Base-by-base conservation (phyloP, 179 eudicot genomes). In the Beta macrorhiza region DNA sequence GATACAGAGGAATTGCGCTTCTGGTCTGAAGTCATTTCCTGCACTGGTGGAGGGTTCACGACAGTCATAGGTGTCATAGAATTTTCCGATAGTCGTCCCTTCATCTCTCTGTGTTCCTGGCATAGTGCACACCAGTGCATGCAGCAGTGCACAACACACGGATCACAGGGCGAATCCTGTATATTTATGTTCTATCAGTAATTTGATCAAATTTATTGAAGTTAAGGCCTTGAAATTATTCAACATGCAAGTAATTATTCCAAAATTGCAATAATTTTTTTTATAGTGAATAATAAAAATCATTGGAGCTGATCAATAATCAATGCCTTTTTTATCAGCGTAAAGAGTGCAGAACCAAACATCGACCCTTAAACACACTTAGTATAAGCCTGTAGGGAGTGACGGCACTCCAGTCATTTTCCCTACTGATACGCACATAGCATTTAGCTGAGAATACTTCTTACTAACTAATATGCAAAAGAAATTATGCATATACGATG, bases 61-160 rank as follows among this genome's bases (percentile, higher is more conserved):
- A 86, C 74, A 6, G 93, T 87, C 58, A 63, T 65, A 4, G 45
- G 44, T 44, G 82, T 68, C 5, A 82, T 42, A 22, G 68, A 63
- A 63, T 76, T 77, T 45, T 92, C 91, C 9, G 89, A 72, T 42
- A 92, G 83, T 14, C 83, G 89, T 19, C 83, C 83, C 79, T 79
- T 89, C 90, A 90, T 89, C 81, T 93, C 95, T 78, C 93, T 74
- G 81, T 93, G 90, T 82, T 93, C 97, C 61, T 93, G 97, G 78
- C 97, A 93, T 51, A 91, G 57, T 32, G 97, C 97, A 65, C 95
- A 93, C 91, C 91, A 91, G 80, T 93, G 97, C 89, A 93, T 75
- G 82, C 91, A 90, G 49, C 93, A 89, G 32, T 91, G 95, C 75
- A 90, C 95, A 75, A 88, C 16, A 82, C 93, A 91, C 3, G 97